phyloP scores from a whole-genome alignment of 257 asterid genomes.

The Nicotiana attenuata region DNA sequence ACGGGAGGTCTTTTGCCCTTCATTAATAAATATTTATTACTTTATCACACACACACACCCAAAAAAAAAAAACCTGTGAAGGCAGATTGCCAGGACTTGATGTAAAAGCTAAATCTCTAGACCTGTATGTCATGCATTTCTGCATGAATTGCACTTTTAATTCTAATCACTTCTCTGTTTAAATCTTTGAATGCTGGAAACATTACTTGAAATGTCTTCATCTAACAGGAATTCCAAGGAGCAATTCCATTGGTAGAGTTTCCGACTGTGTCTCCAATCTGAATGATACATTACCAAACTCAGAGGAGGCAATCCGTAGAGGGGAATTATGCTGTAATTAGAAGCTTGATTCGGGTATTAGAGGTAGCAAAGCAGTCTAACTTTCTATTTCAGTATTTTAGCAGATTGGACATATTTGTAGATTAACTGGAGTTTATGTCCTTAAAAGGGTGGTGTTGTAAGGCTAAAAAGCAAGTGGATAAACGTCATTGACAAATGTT shows the following conservation, averaged over 20 bases:
- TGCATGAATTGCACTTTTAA: background rate
- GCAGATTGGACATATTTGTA: conserved; percentile 8
- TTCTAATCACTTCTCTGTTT: background rate
- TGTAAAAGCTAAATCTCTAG: background rate
- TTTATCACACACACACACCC: background rate
- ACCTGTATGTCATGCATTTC: conserved; percentile 11
- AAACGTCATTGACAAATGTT: conserved; percentile 92
- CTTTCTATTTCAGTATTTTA: conserved; percentile 17
- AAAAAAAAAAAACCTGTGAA: background rate
- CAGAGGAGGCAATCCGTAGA: conserved; percentile 83
- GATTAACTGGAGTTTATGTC: conserved; percentile 42
- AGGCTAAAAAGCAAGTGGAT: conserved; percentile 96
- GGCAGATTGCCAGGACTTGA: conserved; percentile 1
- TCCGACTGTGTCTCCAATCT: conserved; percentile 59
- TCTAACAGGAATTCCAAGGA: conserved; percentile 69
- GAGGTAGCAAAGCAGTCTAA: conserved; percentile 53
- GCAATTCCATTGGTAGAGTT: conserved; percentile 71
- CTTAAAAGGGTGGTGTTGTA: conserved; percentile 93
- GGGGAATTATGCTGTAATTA: conserved; percentile 93
- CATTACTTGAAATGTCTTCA: conserved; percentile 18
- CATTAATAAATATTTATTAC: background rate
- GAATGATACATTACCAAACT: conserved; percentile 53
- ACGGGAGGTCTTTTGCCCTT: background rate
- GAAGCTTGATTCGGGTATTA: conserved; percentile 92
- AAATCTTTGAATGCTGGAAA: conserved; percentile 19